These are phyloP conservation scores for Hypoxylon sp. DNA, from an alignment of 2,329 filamentous ascomycete species.

Conservation along the genomic window DNA sequence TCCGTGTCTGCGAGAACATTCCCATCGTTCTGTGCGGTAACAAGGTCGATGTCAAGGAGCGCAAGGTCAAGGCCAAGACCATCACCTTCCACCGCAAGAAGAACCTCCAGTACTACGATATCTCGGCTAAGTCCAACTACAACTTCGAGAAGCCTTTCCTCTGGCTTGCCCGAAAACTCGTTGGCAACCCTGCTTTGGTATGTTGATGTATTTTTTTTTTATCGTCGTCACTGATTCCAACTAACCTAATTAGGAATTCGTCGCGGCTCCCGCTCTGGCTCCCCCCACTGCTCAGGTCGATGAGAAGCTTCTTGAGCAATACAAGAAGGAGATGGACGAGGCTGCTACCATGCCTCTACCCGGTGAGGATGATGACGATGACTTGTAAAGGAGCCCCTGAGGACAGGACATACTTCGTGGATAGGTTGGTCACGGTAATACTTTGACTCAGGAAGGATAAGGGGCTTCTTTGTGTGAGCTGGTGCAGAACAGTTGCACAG, in stretches of 20 bases:
- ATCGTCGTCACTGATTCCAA: slow-evolving; percentile 48
- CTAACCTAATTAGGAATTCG: slow-evolving; percentile 80
- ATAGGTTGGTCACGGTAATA: slow-evolving; percentile 50
- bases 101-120: slow-evolving; percentile 99
- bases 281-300: slow-evolving; percentile 94
- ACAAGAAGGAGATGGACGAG: slow-evolving; percentile 88
- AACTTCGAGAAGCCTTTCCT: slow-evolving; percentile 99
- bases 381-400: slow-evolving; percentile 64
- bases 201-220: slow-evolving; percentile 52
- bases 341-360: slow-evolving; percentile 89
- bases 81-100: slow-evolving; percentile 99
- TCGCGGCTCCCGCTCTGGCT: slow-evolving; percentile 93
- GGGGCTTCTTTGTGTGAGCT: slow-evolving; percentile 46
- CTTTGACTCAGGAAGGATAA: slow-evolving; percentile 49
- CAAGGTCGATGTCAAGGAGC: slow-evolving; percentile 99
- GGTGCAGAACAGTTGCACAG: slow-evolving; percentile 45
- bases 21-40: slow-evolving; percentile 98
- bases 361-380: slow-evolving; percentile 89
- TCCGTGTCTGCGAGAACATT: slow-evolving; percentile 99
- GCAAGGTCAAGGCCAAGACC: slow-evolving; percentile 99
- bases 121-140: slow-evolving; percentile 99
- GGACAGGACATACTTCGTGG: slow-evolving; percentile 41
- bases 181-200: slow-evolving; percentile 90
- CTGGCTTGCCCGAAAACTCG: slow-evolving; percentile 98
- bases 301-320: slow-evolving; percentile 82